These are phyloP conservation scores for Pavlovales sp. DNA, from an alignment of 208 protist genomes.

Conservation along the genomic window DNA sequence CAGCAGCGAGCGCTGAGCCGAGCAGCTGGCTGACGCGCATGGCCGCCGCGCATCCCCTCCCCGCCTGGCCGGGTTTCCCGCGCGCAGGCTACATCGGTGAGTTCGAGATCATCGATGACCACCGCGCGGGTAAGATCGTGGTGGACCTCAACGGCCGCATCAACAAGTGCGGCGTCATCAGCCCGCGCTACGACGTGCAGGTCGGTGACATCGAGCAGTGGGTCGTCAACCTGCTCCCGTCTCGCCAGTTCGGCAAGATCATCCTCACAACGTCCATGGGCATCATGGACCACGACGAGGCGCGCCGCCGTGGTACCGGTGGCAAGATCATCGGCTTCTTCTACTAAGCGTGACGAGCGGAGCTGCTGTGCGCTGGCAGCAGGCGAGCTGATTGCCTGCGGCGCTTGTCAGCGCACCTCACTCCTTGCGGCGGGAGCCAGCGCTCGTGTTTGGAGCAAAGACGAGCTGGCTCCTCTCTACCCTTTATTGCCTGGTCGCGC, in stretches of 20 bases:
- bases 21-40: too few relatives aligned
- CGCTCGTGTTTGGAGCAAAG: too few relatives aligned
- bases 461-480: too few relatives aligned
- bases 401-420: too few relatives aligned
- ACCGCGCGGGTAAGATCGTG: conserved; percentile 99
- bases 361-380: too few relatives aligned
- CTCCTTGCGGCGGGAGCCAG: too few relatives aligned
- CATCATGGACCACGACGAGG: conserved; percentile 99
- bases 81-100: conserved; percentile 97
- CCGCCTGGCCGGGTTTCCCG: neutral
- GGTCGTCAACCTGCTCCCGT: conserved; percentile 97
- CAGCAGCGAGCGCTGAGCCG: too few relatives aligned
- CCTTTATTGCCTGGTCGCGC: too few relatives aligned
- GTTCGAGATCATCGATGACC: conserved; percentile 99
- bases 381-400: too few relatives aligned
- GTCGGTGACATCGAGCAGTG: conserved; percentile 96
- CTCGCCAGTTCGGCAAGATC: conserved; percentile 99
- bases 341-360: conserved; percentile 91
- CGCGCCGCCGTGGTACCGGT: conserved; percentile 94
- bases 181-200: conserved; percentile 64
- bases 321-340: conserved; percentile 99
- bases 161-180: conserved; percentile 99
- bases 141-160: conserved; percentile 99
- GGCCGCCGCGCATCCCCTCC: neutral
- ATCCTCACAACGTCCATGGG: conserved; percentile 99